Evolutionary conservation across 768 basidiomycete genomes (phyloP), one percentile per base, ranked within the genome.

Genomic region (Rhodotorula paludigena): DNA sequence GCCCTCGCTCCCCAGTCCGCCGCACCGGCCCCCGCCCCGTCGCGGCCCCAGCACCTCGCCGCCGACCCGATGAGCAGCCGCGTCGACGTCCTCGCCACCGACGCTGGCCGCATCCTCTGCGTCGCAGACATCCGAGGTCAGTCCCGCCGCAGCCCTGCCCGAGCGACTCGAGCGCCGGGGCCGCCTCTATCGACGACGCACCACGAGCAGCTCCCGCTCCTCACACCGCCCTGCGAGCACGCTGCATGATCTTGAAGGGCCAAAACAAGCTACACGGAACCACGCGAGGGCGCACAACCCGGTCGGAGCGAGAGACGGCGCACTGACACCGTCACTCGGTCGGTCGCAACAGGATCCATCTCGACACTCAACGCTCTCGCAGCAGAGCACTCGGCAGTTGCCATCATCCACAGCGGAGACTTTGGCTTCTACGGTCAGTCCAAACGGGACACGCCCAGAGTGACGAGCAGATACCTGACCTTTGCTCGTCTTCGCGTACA

Each of bases 361-460:
- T 90, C 89, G 51, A 85, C 85, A 55, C 84, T 99, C 77, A 97
- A 97, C 78, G 85, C 90, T 79, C 85, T 96, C 60, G 93, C 93
- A 25, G 81, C 87, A 53, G 91, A 96, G 73, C 86, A 85, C 64
- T 88, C 89, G 76, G 96, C 92, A 32, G 85, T 87, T 65, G 94
- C 92, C 25, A 87, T 97, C 78, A 89, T 99, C 66, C 94, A 98
- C 78, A 94, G 93, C 1, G 96, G 96, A 60, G 96, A 99, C 81
- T 98, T 98, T 85, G 96, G 96, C 66, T 96, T 99, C 81, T 96
- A 94, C 79, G 91, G 90, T 87, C 72, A 69, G 83, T 78, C 33
- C 21, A 18, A 5, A 0, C 38, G 18, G 33, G 2, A 10, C n/a
- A 25, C 7, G 33, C 16, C 8, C 1, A 9, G 14, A 3, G 33